phyloP scores from a whole-genome alignment of 108 stramenopile genomes.

The Cyclotella sp. region DNA sequence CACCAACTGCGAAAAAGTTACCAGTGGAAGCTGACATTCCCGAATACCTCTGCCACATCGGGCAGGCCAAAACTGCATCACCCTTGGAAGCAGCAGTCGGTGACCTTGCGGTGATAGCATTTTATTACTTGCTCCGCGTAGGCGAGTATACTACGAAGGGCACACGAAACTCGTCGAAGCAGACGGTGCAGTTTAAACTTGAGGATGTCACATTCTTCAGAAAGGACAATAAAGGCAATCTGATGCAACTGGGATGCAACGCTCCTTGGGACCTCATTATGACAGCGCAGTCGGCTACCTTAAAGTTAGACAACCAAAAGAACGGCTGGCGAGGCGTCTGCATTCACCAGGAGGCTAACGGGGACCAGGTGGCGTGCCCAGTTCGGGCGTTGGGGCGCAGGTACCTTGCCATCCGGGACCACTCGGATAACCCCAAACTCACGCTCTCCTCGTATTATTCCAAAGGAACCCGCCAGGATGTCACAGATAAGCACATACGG shows the following conservation, averaged over 20 bases:
- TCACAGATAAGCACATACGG: background rate
- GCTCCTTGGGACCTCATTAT: background rate
- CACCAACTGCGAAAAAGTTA: slow-evolving; percentile 1
- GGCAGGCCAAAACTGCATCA: too few relatives aligned
- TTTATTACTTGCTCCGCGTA: slow-evolving; percentile 16
- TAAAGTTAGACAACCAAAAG: too few relatives aligned
- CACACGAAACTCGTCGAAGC: background rate
- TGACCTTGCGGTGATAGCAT: slow-evolving; percentile 11
- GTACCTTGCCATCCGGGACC: background rate
- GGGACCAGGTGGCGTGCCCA: background rate
- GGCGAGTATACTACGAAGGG: slow-evolving; percentile 15
- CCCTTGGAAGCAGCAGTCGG: background rate
- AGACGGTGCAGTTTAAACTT: background rate
- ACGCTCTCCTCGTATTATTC: background rate
- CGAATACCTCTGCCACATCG: slow-evolving; percentile 10
- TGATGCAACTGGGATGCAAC: background rate
- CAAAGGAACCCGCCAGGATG: background rate
- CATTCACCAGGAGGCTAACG: too few relatives aligned
- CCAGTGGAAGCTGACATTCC: too few relatives aligned
- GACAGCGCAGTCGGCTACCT: background rate
- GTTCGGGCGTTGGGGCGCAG: slow-evolving; percentile 1
- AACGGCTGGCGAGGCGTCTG: too few relatives aligned
- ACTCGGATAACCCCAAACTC: background rate
- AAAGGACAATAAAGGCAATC: background rate
- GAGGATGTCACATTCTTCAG: slow-evolving; percentile 12